phyloP scores from a whole-genome alignment of 495 filamentous ascomycete genomes.

The Neurospora sp. region DNA sequence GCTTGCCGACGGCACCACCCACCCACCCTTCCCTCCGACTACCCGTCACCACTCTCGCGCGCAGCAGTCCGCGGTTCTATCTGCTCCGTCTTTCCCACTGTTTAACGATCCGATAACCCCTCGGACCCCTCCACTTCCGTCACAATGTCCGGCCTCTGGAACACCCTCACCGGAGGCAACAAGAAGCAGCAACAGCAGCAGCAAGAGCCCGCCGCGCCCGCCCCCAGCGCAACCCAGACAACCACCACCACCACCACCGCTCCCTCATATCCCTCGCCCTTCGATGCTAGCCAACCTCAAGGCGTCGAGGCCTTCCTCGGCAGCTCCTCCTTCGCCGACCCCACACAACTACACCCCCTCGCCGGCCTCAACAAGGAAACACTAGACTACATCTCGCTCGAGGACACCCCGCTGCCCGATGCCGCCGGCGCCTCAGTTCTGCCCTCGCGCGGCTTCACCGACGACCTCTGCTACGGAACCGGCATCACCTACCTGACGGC shows the following conservation, averaged over 20 bases:
- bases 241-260: constrained; percentile 28
- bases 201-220: constrained; percentile 14
- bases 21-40: neutral
- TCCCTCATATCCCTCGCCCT: constrained; percentile 46
- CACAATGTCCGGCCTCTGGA: constrained; percentile 68
- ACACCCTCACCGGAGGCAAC: constrained; percentile 75
- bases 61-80: neutral
- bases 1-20: constrained; percentile 1
- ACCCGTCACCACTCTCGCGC: neutral
- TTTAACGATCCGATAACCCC: neutral
- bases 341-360: constrained; percentile 81
- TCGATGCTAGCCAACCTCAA: constrained; percentile 58
- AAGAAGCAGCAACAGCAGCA: neutral
- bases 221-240: constrained; percentile 8
- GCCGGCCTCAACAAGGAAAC: constrained; percentile 85
- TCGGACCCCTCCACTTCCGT: neutral
- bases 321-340: constrained; percentile 62
- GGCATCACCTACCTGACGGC: constrained; percentile 85
- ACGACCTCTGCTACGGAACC: constrained; percentile 96
- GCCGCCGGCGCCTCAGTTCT: constrained; percentile 81
- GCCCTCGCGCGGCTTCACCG: constrained; percentile 91
- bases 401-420: constrained; percentile 80
- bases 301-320: constrained; percentile 77
- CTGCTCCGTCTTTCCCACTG: neutral
- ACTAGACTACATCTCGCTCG: constrained; percentile 86